Base-by-base conservation (phyloP, 2,329 filamentous ascomycete genomes). In the Penicillium sp. region DNA sequence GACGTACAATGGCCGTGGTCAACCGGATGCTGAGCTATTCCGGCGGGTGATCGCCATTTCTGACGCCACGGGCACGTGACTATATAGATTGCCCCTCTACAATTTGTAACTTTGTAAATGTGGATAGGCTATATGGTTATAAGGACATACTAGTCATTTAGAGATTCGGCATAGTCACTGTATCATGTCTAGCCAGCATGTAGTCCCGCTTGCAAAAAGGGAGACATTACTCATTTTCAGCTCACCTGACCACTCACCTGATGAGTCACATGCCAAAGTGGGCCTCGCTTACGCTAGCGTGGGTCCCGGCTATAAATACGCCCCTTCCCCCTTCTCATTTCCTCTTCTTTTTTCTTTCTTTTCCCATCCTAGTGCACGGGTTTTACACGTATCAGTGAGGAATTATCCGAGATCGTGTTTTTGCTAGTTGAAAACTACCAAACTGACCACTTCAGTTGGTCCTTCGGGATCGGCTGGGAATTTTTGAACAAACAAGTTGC, bases 351-450 rank as follows among this genome's bases (percentile, higher is more conserved):
- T 53, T 65, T 60, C 55, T 62, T 69, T 69, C 60, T 49, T 62
- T 65, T 55, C 61, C 44, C 60, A 69, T 69, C 66, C 66, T 68
- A 59, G 67, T 69, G 67, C 67, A 84, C 73, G 81, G 83, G 85
- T 83, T 80, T 85, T 85, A 87, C 79, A 82, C 80, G 80, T 84
- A 81, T 80, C 83, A 85, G 82, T 89, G 85, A 89, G 82, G 85
- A 87, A 84, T 82, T 79, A 82, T 88, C 86, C 81, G 86, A 89
- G 84, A 81, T 80, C 79, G 80, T 79, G 78, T 87, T 87, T 86
- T 87, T 88, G 85, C 85, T 88, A 86, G 84, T 87, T 87, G 84
- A 86, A 86, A 87, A 86, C 84, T 87, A 86, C 76, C 74, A 67
- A 77, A 76, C 77, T 86, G 85, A 87, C 85, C 77, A 77, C 85